Evolutionary conservation across 2,329 filamentous ascomycete species (phyloP).

Genomic region (Pleoardoris graminearum): DNA sequence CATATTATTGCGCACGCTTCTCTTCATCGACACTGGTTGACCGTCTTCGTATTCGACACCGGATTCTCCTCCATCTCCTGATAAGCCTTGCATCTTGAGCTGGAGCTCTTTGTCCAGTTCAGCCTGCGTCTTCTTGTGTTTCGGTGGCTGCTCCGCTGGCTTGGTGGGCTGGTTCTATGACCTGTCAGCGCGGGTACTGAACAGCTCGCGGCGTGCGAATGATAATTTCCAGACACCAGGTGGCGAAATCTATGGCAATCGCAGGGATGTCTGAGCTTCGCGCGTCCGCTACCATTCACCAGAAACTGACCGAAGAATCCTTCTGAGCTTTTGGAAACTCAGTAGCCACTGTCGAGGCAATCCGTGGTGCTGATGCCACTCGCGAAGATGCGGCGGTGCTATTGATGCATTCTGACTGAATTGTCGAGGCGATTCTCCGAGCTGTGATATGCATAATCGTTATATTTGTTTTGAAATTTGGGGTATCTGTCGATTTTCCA

Average conservation of each 20-base stretch:
- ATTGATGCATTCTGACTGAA: neutral
- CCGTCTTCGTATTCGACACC: constrained; percentile 78
- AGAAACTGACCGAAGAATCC: constrained; percentile 10
- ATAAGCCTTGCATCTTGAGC: constrained; percentile 65
- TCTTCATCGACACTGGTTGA: constrained; percentile 71
- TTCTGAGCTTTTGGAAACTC: neutral
- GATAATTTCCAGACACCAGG: too few relatives aligned
- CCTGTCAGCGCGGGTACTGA: constrained; percentile 2
- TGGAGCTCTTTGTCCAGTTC: constrained; percentile 70
- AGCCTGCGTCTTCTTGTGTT: constrained; percentile 56
- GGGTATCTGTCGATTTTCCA: too few relatives aligned
- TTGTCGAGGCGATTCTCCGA: neutral
- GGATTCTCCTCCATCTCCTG: constrained; percentile 70
- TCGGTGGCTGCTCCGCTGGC: constrained; percentile 21
- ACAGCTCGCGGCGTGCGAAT: too few relatives aligned
- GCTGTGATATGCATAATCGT: neutral
- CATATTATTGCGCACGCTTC: constrained; percentile 76
- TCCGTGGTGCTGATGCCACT: neutral
- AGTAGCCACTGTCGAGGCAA: constrained; percentile 9
- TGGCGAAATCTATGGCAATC: too few relatives aligned
- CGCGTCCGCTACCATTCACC: neutral
- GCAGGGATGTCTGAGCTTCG: neutral
- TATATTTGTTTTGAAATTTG: neutral
- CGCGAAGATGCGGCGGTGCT: neutral
- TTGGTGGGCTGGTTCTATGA: constrained; percentile 17